A percentile compares a stretch with the other conserved stretches of the same genome.
These are phyloP conservation scores for Physcia stellaris DNA, from an alignment of 495 filamentous ascomycete genomes.

Conservation along the genomic window DNA sequence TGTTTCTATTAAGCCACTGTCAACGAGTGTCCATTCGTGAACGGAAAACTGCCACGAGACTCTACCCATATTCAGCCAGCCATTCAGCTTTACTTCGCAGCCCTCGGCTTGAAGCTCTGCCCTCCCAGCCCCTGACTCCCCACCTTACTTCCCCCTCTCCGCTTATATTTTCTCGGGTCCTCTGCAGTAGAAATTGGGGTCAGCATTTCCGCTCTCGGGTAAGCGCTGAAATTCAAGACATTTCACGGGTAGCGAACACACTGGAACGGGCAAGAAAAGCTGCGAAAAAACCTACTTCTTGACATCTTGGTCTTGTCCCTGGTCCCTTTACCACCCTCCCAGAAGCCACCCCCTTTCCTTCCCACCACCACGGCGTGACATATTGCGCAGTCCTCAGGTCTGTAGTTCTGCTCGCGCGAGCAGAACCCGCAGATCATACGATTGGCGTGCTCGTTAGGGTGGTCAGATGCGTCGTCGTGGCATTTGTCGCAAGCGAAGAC, in stretches of 20 bases:
- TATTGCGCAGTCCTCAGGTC: conserved; percentile 64
- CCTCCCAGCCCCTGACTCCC: conserved; percentile 8
- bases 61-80: neutral
- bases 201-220: no score
- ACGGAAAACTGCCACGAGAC: neutral
- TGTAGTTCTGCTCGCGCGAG: conserved; percentile 71
- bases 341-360: conserved; percentile 60
- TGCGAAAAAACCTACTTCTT: conserved; percentile 44
- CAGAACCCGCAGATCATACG: conserved; percentile 78
- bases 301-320: conserved; percentile 56
- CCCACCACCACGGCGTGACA: conserved; percentile 66
- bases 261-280: conserved; percentile 27
- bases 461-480: conserved; percentile 60
- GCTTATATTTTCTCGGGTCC: conserved; percentile 61
- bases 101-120: conserved; percentile 18
- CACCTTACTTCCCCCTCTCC: conserved; percentile 17
- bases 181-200: no score
- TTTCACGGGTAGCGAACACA: no score
- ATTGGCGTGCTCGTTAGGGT: conserved; percentile 72
- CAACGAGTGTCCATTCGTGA: no score
- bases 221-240: no score
- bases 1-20: no score
- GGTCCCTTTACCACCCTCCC: conserved; percentile 89
- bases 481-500: conserved; percentile 76
- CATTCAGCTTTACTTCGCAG: conserved; percentile 22